Base-by-base conservation (phyloP, 2,329 filamentous ascomycete genomes). In the Bipolaris gigantea region DNA sequence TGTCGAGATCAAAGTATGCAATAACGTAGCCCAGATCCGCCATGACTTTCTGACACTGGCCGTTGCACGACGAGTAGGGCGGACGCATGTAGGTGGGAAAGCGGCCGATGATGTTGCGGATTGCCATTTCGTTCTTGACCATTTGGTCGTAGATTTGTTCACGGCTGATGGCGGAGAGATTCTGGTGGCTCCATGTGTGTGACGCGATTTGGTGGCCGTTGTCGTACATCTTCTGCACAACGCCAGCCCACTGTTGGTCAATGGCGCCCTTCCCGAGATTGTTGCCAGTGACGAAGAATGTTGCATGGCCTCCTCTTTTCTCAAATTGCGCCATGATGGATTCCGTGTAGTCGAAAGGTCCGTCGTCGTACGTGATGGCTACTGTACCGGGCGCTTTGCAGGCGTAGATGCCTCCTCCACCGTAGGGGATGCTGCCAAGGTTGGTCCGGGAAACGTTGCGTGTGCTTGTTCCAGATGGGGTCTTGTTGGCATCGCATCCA, bases 341-440 rank as follows among this genome's bases (percentile, higher is more conserved):
- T 27, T 75, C 74, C 0, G 86, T 89, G 69, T 86, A 88, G 27
- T 79, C 74, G 59, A 83, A 73, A 23, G 86, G 86, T 0, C 86
- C 86, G 66, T 89, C 86, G 63, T 89, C 86, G 59, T 83, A 89
- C 0, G 85, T 89, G 49, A 89, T 74, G 13, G 86, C 86, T 59
- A 89, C 80, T 4, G 83, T 83, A 48, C 84, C 83, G 2, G 80
- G 76, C 15, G 62, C 64, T 34, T 69, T 69, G 62, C 83, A 85
- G 52, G 78, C 73, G 57, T 83, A 83, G 53, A 88, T 82, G n/a
- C 81, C 80, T 1, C 68, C 77, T 32, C 81, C 77, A 21, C 85
- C 85, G 52, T 87, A 86, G 0, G 76, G 73, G 1, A 86, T 75
- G 5, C 53, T 71, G 8, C 85, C 85, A 2, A 83, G 64, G 27